phyloP scores from a whole-genome alignment of 306 rosid species.

The Crotalaria pallida region DNA sequence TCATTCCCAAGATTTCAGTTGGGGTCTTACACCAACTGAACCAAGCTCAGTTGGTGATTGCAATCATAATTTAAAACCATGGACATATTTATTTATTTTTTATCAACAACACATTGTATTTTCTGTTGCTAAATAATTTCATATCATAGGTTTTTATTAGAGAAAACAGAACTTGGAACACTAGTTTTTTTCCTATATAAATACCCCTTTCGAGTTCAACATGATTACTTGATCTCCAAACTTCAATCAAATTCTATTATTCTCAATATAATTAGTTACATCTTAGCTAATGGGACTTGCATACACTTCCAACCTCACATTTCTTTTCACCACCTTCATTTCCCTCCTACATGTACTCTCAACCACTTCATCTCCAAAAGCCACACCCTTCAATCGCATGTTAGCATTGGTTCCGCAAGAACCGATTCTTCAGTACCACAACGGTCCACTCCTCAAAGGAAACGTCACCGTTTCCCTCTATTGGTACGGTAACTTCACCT shows the following conservation, averaged over 20 bases:
- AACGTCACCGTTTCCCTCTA: slow-evolving; percentile 42
- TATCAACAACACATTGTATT: no score
- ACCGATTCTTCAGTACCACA: slow-evolving; percentile 46
- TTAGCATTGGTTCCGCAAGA: slow-evolving; percentile 17
- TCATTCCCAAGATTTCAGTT: no score
- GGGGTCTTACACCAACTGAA: no score
- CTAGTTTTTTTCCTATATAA: neutral
- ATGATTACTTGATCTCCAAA: neutral
- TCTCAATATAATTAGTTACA: no score
- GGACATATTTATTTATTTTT: no score
- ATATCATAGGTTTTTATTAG: no score
- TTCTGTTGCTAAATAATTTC: no score
- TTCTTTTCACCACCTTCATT: neutral
- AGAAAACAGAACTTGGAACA: no score
- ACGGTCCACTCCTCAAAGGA: slow-evolving; percentile 53
- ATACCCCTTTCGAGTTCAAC: neutral
- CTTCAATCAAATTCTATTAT: neutral
- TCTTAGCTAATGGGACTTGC: neutral
- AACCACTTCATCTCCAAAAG: neutral
- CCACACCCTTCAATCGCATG: neutral
- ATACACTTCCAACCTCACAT: neutral
- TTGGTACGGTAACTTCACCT: slow-evolving; percentile 61
- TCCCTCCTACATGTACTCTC: neutral
- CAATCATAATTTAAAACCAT: no score
- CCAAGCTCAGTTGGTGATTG: no score